Evolutionary conservation across 306 rosid genomes (phyloP), one percentile per base, ranked within the genome.

Genomic region (Sindora glabra): DNA sequence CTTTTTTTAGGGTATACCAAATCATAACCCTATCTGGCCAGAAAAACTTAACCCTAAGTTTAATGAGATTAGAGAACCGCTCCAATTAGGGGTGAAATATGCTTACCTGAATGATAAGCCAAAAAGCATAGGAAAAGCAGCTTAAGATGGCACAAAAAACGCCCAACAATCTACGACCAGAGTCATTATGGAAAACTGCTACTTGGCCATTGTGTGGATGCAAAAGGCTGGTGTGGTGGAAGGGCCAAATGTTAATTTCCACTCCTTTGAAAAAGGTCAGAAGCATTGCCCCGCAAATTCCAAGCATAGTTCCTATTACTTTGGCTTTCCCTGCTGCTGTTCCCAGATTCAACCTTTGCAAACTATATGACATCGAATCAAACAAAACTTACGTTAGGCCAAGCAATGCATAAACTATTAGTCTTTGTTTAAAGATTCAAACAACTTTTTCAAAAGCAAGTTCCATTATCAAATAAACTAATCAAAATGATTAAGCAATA

Each of bases 101-200:
- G 24, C n/a, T 39, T 12, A 74, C 84, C 84, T 79, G 85, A 39
- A 75, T 33, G 16, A 79, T 67, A 21, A 79, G 58, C 85, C 79
- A 83, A 3, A 66, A 5, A 1, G 85, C 55, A 33, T 7, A 67
- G 2, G 48, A 30, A 17, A 64, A 57, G 62, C 78, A 63, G 30
- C 74, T 42, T 15, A 40, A 48, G 6, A 83, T 0, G 27, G 71
- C 74, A 18, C 16, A 44, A 1, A 61, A 21, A 3, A 56, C 57
- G 24, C 68, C 77, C 22, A 27, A 14, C 1, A 42, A 19, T 17
- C 41, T 44, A 23, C n/a, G 1, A 40, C 17, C 7, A n/a, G 11
- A 2, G 15, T 1, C n/a, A 17, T 30, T 44, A 0, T n/a, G 24
- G 3, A 67, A 3, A 19, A 47, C 15, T 15, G 54, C 5, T 3